Base-by-base conservation (phyloP, 164 flowering plant species). In the Dillenia turbinata region DNA sequence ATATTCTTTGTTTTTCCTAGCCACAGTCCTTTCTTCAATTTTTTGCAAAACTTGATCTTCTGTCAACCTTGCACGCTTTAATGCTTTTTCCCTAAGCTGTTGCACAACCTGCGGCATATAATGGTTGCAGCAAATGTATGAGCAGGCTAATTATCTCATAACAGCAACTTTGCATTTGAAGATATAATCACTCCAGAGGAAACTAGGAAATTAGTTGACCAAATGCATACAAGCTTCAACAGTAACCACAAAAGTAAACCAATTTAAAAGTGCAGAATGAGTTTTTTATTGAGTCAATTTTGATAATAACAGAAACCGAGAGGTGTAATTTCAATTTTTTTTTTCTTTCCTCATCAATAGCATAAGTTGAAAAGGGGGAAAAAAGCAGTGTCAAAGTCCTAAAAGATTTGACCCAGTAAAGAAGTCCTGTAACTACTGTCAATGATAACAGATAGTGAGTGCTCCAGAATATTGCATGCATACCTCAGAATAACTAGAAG, bases 401-500 rank as follows among this genome's bases (percentile, higher is more conserved):
- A 49, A 58, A 47, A 19, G 17, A 24, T 49, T 44, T 40, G 9
- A 4, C 40, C 40, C 40, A 33, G 40, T 33, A 33, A 6, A 33
- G 40, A 33, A 33, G 7, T 33, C 40, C 40, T 33, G 40, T 4
- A 33, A 33, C 40, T 33, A 12, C 9, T 19, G 13, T 4, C 45
- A 2, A 11, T 12, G 33, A 33, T 2, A 52, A 33, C 40, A 6
- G 7, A 33, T 4, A 33, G 6, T 33, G 40, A 33, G 40, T 33
- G 40, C 40, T 33, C 40, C 40, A 33, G 7, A 4, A 33, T 33
- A 33, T 5, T 6, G 10, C 45, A 19, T 58, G n/a, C 56, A 52
- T 78, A 91, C 97, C 95, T 94, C 86, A 2, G 78, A 70, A 71
- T 89, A 94, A 69, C 84, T 80, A 10, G 81, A 49, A n/a, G 96